Base-by-base conservation (phyloP, 352 stramenopile species). In the Globisporangium solare region DNA sequence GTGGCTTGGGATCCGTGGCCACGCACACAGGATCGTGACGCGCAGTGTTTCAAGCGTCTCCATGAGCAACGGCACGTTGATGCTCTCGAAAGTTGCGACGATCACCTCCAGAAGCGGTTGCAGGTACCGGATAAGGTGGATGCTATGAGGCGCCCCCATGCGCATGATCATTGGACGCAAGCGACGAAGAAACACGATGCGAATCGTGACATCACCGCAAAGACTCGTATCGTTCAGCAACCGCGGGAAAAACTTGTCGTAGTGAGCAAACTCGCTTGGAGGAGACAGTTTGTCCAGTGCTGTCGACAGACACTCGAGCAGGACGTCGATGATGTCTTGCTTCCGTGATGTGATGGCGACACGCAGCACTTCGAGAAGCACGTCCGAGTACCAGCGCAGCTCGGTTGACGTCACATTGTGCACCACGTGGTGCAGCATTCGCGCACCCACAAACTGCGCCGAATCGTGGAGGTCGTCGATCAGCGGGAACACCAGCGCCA, bases 71-170 rank as follows among this genome's bases (percentile, higher is more conserved):
- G 47, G 21, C 5, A 69, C 66, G 45, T 88, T 77, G 51, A 89
- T 60, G 42, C 73, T 79, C 42, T 93, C 85, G 43, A 92, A 83
- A 1, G 75, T 77, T 2, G 77, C 79, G 17, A 85, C 20, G 20
- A 91, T 47, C 18, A 93, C 81, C 51, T 91, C 90, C 55, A 93
- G 64, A 39, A 95, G 61, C 18, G 85, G 76, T 57, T 92, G 85
- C 21, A 95, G 51, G 56, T 89, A 95, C 27, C 74, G 75, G 47
- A 93, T 74, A 35, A 86, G 24, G 18, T 89, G 76, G 10, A 93
- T 57, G 31, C 83, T 93, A 39, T 87, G 66, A 0, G 85, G 85
- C 3, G 76, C 79, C 0, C 85, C 83, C 27, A 90, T 73, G 4
- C 68, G 67, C 12, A 32, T 31, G 22, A 91, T 60, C 22, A 88